These are phyloP conservation scores for Leishmania turanica DNA, from an alignment of 208 protist genomes.

Conservation along the genomic window DNA sequence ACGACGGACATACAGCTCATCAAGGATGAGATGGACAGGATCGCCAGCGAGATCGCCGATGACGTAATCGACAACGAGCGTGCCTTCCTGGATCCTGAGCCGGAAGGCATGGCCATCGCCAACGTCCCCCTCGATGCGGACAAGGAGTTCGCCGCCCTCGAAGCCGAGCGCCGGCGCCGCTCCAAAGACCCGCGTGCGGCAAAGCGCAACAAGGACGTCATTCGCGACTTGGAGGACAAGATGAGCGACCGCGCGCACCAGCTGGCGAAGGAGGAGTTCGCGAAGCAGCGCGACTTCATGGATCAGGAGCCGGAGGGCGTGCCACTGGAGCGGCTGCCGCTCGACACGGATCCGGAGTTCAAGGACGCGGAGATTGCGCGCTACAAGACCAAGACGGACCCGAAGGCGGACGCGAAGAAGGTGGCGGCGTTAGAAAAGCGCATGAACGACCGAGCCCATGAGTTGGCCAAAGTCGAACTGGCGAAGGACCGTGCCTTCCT, in stretches of 20 bases:
- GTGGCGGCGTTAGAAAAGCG: constrained; percentile 50
- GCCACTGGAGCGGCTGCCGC: constrained; percentile 63
- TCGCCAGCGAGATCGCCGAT: constrained; percentile 66
- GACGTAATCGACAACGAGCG: constrained; percentile 65
- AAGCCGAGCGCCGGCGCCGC: constrained; percentile 65
- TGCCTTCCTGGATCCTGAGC: constrained; percentile 77
- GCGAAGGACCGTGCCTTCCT: constrained; percentile 71
- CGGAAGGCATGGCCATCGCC: constrained; percentile 70
- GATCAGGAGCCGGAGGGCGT: constrained; percentile 75
- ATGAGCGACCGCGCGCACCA: constrained; percentile 71
- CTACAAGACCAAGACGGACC: constrained; percentile 64
- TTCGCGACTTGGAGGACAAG: constrained; percentile 65
- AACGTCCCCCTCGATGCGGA: constrained; percentile 82
- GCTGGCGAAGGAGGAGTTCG: constrained; percentile 68
- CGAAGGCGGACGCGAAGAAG: constrained; percentile 34
- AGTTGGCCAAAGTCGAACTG: constrained; percentile 57
- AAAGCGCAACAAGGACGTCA: constrained; percentile 72
- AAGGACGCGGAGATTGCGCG: constrained; percentile 73
- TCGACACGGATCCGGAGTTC: constrained; percentile 79
- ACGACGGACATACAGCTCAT: constrained; percentile 24
- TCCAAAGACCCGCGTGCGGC: constrained; percentile 56
- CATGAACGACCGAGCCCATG: constrained; percentile 62
- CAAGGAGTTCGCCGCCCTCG: constrained; percentile 73
- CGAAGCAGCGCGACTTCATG: constrained; percentile 69
- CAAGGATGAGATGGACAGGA: constrained; percentile 64